A percentile compares a stretch with the other conserved stretches of the same genome.
Conservation (phyloP, 805 yeast species). For the Tetrapisispora iriomotensis region DNA sequence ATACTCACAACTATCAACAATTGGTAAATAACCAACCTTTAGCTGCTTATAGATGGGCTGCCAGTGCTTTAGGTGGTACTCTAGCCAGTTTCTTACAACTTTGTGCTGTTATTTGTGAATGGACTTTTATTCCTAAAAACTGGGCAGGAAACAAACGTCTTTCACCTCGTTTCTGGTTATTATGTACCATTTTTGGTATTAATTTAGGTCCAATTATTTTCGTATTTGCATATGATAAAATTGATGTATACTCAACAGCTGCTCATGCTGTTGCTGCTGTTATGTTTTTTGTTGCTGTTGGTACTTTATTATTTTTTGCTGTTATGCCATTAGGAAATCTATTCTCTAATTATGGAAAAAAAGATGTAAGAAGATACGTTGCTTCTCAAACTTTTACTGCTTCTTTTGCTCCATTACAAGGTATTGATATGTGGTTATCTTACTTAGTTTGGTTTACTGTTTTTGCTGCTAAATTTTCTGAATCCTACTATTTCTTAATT, state of each 20-base stretch:
- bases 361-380: constrained; percentile 75
- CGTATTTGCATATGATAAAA: constrained; percentile 71
- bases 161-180: constrained; percentile 73
- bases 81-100: constrained; percentile 77
- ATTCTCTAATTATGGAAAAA: constrained; percentile 86
- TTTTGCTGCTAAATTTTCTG: constrained; percentile 78
- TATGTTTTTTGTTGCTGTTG: constrained; percentile 79
- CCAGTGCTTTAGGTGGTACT: constrained; percentile 86
- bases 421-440: constrained; percentile 94
- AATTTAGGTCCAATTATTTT: constrained; percentile 84
- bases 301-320: constrained; percentile 76
- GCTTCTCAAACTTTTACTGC: constrained; percentile 96
- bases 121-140: constrained; percentile 92
- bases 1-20: constrained; percentile 80
- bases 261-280: constrained; percentile 77
- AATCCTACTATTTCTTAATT: constrained; percentile 87
- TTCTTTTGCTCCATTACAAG: constrained; percentile 66
- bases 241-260: constrained; percentile 53
- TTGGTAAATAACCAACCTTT: constrained; percentile 77
- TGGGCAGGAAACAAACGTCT: constrained; percentile 99
- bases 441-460: constrained; percentile 84
- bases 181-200: constrained; percentile 51
- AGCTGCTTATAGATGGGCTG: constrained; percentile 86
- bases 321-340: constrained; percentile 95
- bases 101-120: constrained; percentile 80